Base-by-base conservation (phyloP, 805 yeast genomes). In the Saccharomycopsis synnaedendra region DNA sequence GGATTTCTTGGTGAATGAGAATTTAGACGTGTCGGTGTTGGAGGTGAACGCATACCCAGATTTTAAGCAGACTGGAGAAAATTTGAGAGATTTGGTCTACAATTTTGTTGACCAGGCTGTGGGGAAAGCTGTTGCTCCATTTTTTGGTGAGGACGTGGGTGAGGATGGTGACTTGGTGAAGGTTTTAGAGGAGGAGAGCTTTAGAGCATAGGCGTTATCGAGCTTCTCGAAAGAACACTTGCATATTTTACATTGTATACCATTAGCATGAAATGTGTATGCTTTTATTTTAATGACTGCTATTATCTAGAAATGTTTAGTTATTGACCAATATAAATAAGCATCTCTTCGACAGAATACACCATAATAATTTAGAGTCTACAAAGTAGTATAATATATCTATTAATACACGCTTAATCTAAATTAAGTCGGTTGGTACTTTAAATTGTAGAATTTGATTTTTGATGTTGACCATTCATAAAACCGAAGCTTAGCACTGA, bases 11-110 rank as follows among this genome's bases (percentile, higher is more conserved):
- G 84, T 93, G 11, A 80, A 78, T 56, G 66, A 64, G 2, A 67
- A 75, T 32, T 59, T 63, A 28, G 61, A 70, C 9, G 90, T 84
- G 3, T 71, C 69, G 41, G 60, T 93, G 31, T 65, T 90, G 39
- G 97, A 93, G 62, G 85, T 88, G 41, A 93, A 93, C 58, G 82
- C 97, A 10, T 93, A 82, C 59, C 98, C 98, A 1, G 98, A 93
- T 60, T 93, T 93, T 66, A 88, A 87, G 58, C 98, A 93, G 64
- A 93, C 97, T 0, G 98, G 98, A 11, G 75, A 67, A 10, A 82
- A 74, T 5, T 68, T 90, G 56, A 84, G 82, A 58, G 67, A 56
- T 2, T 58, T 87, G 28, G 84, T 93, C 32, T 70, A 71, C 53
- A 82, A 74, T 35, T 66, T 89, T 41, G 84, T 89, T 57, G 78